A percentile compares a stretch with the other conserved stretches of the same genome.
phyloP scores from a whole-genome alignment of 768 basidiomycete genomes.

The Tremella fuciformis region DNA sequence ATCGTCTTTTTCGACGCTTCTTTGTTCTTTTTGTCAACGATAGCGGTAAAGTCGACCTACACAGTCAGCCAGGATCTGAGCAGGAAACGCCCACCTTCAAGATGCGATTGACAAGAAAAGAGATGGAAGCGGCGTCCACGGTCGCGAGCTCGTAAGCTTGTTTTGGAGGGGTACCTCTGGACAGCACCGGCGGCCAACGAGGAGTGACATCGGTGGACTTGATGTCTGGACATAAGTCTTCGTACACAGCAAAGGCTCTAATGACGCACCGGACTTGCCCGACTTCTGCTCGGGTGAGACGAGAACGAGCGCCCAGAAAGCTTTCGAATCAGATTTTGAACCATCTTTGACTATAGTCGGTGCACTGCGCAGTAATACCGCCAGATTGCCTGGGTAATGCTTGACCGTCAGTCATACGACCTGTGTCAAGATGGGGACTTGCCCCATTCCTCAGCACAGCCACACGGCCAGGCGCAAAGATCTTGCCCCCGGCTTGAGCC shows the following conservation, averaged over 20 bases:
- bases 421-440: constrained; percentile 39
- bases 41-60: constrained; percentile 33
- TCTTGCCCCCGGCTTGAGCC: constrained; percentile 66
- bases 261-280: constrained; percentile 58
- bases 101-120: constrained; percentile 65
- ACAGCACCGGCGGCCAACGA: constrained; percentile 65
- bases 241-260: not conserved
- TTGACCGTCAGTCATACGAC: constrained; percentile 46
- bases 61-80: not conserved
- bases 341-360: constrained; percentile 33
- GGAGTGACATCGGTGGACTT: constrained; percentile 62
- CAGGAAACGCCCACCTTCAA: constrained; percentile 61
- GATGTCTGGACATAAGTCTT: constrained; percentile 15
- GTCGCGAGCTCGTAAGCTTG: constrained; percentile 66
- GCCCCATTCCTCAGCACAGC: constrained; percentile 80
- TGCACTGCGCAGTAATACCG: constrained; percentile 63
- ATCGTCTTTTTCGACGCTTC: constrained; percentile 55
- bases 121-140: constrained; percentile 70
- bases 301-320: constrained; percentile 69
- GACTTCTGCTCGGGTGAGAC: constrained; percentile 65
- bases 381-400: constrained; percentile 73
- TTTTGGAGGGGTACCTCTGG: constrained; percentile 57
- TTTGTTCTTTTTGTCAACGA: constrained; percentile 64
- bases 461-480: constrained; percentile 70
- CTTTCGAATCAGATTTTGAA: constrained; percentile 41